These are phyloP conservation scores for Tuber microsphaerosporum DNA, from an alignment of 495 filamentous ascomycete genomes.

Conservation along the genomic window DNA sequence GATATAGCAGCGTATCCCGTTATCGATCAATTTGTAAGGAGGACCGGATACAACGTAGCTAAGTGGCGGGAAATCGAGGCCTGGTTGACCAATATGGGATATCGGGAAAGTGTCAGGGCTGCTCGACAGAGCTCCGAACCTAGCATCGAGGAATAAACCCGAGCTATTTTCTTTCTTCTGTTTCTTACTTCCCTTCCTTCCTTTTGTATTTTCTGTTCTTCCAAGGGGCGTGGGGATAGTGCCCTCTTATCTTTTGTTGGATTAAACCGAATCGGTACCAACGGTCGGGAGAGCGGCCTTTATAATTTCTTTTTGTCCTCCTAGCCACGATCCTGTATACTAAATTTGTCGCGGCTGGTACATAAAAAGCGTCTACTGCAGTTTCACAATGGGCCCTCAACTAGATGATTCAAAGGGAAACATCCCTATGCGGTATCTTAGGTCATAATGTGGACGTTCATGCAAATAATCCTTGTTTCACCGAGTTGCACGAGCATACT, in stretches of 20 bases:
- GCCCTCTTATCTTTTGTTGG: background rate
- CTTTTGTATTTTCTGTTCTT: background rate
- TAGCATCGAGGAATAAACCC: background rate
- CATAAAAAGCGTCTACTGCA: background rate
- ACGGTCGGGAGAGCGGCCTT: background rate
- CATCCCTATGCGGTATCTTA: background rate
- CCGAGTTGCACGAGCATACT: background rate
- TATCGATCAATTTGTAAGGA: constrained; percentile 26
- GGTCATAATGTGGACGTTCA: background rate
- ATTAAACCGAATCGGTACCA: background rate
- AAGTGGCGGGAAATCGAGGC: constrained; percentile 9
- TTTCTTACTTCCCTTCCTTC: background rate
- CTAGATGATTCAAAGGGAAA: background rate
- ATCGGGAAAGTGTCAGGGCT: constrained; percentile 14
- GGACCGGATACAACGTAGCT: constrained; percentile 8
- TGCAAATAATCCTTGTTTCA: background rate
- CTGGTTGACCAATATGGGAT: constrained; percentile 13
- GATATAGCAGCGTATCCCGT: constrained; percentile 36
- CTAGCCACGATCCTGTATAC: background rate
- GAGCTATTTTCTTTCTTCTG: background rate
- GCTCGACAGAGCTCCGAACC: background rate
- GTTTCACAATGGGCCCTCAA: background rate
- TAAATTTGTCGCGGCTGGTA: background rate
- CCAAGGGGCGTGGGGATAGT: background rate
- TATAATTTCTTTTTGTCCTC: background rate